Base-by-base conservation (phyloP, 2,329 filamentous ascomycete genomes). In the Sclerotinia sclerotiorum region DNA sequence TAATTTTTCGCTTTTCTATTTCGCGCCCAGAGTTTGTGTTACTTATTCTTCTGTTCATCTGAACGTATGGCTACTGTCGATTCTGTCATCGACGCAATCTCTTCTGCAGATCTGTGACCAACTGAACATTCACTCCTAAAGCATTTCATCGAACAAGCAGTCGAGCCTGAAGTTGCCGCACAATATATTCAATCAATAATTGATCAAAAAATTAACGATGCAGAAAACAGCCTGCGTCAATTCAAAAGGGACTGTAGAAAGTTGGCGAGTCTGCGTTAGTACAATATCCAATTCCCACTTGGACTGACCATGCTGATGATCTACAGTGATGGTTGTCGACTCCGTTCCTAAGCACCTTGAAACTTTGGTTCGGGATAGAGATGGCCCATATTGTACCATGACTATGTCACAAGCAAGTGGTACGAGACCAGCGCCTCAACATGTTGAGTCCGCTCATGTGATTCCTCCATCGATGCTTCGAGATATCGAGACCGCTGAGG, bases 331-430 rank as follows among this genome's bases (percentile, higher is more conserved):
- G 17, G 24, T 19, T 48, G 6, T 61, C 4, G 24, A 61, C 7
- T 17, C 24, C 21, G 21, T 61, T 10, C 17, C 27, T 61, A 32
- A 48, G 15, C 15, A 11, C 11, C 57, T 61, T 29, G 42, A 61
- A 7, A 8, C 24, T 48, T n/a, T 48, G 42, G 17, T 32, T 32
- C 24, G 57, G 27, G 57, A 61, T 46, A 46, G 24, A 61, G 57
- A 61, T 15, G 57, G 42, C 5, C 39, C 57, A n/a, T 61, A 61
- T 32, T 61, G 57, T 42, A 60, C 17, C 42, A 29, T 61, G 42
- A 29, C 57, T 0, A 48, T 44, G 24, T 32, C 32, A 5, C 57
- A 8, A 61, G 57, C 29, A 15, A 5, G 4, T n/a, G 27, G 48
- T 48, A 27, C 39, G 29, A 61, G 44, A 13, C 57, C 57, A 11